These are phyloP conservation scores for Pezicula radicicola DNA, from an alignment of 2,329 filamentous ascomycete species.

Conservation along the genomic window DNA sequence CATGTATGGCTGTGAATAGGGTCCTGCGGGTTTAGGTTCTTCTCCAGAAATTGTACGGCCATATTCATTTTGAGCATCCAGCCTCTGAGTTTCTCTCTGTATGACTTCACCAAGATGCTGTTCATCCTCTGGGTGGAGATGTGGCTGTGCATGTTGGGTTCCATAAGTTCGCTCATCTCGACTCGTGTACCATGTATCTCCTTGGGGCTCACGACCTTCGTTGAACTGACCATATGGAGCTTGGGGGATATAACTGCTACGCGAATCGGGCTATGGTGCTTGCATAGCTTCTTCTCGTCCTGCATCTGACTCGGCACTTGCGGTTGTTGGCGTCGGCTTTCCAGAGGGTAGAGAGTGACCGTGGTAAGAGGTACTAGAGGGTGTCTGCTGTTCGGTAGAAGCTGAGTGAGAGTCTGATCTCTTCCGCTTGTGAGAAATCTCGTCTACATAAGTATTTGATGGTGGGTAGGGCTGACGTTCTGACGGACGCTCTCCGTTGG, in stretches of 20 bases:
- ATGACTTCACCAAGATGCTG: constrained; percentile 48
- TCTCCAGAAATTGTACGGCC: constrained; percentile 33
- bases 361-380: constrained; percentile 32
- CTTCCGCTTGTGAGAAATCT: constrained; percentile 62
- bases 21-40: constrained; percentile 31
- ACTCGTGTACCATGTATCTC: constrained; percentile 23
- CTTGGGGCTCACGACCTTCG: constrained; percentile 15
- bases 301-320: constrained; percentile 30
- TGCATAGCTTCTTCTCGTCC: constrained; percentile 44
- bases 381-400: constrained; percentile 47
- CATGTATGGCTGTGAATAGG: constrained; percentile 27
- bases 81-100: constrained; percentile 42
- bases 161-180: constrained; percentile 23
- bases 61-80: constrained; percentile 33
- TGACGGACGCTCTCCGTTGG: constrained; percentile 20
- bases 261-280: constrained; percentile 38
- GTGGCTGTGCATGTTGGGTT: constrained; percentile 37
- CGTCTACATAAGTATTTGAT: constrained; percentile 21
- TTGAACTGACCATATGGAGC: constrained; percentile 22
- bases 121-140: constrained; percentile 44
- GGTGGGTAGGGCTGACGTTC: constrained; percentile 20
- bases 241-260: constrained; percentile 20
- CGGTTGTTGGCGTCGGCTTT: constrained; percentile 27
- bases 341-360: constrained; percentile 31
- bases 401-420: constrained; percentile 64